A percentile compares a stretch with the other conserved stretches of the same genome.
phyloP scores from a whole-genome alignment of 75 land plant genomes.

The Pinus taeda region DNA sequence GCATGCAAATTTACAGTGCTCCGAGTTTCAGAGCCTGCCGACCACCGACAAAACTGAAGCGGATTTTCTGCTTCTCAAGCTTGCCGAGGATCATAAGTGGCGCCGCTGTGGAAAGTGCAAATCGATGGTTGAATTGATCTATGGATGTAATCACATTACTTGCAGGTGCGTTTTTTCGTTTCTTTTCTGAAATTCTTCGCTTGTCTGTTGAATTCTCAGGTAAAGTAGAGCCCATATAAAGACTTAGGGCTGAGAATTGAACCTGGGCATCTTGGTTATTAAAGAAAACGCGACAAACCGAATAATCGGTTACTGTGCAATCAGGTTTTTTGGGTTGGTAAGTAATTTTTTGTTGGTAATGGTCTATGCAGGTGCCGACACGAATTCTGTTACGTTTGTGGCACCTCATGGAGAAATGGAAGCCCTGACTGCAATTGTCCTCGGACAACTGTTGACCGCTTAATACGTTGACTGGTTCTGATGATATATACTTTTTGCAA shows the following conservation, averaged over 20 bases:
- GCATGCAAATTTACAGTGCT: constrained; percentile 16
- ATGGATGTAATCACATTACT: constrained; percentile 29
- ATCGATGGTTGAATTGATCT: constrained; percentile 6
- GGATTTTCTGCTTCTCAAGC: constrained; percentile 15
- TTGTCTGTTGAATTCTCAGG: background rate
- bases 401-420: constrained; percentile 6
- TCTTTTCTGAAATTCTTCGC: background rate
- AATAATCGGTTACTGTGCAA: background rate
- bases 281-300: background rate
- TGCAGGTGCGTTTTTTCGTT: constrained; percentile 16
- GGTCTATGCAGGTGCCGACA: constrained; percentile 72
- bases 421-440: no score
- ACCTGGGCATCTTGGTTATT: background rate
- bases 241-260: background rate
- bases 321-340: no score
- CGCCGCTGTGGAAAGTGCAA: constrained; percentile 15
- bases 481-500: no score
- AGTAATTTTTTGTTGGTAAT: background rate
- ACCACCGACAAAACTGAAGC: background rate
- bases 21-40: constrained; percentile 4
- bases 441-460: no score
- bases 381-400: constrained; percentile 92
- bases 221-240: no score
- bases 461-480: no score
- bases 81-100: constrained; percentile 22